These are phyloP conservation scores for Oryza punctata DNA, from an alignment of 176 grass and related monocot species.

Conservation along the genomic window DNA sequence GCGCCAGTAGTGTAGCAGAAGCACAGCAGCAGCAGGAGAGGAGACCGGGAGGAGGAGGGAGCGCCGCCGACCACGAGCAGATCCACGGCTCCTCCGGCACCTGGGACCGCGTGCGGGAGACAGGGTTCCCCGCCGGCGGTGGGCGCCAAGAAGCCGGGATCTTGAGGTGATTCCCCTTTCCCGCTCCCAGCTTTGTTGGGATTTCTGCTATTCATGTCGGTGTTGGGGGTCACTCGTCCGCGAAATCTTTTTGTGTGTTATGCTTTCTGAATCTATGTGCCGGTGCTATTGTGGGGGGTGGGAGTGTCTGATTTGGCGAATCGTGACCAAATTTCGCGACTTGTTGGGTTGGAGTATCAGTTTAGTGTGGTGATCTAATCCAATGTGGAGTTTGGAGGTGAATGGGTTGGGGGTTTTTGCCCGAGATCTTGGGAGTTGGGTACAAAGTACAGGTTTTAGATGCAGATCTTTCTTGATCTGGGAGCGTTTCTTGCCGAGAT, in stretches of 20 bases:
- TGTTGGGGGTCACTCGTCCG: neutral
- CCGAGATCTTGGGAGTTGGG: neutral
- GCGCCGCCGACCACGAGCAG: neutral
- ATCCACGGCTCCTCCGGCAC: neutral
- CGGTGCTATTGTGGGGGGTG: too few relatives aligned
- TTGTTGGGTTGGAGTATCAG: neutral
- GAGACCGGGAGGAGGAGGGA: neutral
- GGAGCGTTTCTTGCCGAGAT: neutral
- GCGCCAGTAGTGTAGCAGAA: neutral
- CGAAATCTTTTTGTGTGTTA: neutral
- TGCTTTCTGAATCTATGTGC: neutral
- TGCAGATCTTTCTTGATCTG: slow-evolving; percentile 1
- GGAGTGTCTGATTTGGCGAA: too few relatives aligned
- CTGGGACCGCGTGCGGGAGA: neutral
- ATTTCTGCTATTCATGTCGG: neutral
- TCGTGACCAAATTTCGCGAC: neutral
- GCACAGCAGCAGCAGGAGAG: neutral
- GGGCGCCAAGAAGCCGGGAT: neutral
- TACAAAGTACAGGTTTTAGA: neutral
- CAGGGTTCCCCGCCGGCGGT: too few relatives aligned
- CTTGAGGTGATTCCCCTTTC: neutral
- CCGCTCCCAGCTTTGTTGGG: neutral
- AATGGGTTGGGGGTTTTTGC: neutral
- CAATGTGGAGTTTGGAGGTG: neutral
- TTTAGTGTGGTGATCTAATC: neutral